phyloP scores from a whole-genome alignment of 192 early-diverging fungal genomes.

The Lobosporangium transversale region DNA sequence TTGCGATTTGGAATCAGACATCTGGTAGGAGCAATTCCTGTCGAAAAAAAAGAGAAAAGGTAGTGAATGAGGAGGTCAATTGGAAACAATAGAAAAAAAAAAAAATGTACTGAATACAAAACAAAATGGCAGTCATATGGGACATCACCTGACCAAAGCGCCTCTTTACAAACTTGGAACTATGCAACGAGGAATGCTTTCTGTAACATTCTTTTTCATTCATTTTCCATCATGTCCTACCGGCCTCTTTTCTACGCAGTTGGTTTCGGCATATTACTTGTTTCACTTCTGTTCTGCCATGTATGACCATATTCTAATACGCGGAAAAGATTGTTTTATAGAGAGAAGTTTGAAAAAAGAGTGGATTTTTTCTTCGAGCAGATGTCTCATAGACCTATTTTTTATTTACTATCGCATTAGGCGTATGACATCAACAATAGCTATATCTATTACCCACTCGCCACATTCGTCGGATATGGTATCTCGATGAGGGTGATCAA shows the following conservation, averaged over 20 bases:
- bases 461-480: conserved; percentile 25
- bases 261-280: conserved; percentile 23
- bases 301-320: too few relatives aligned
- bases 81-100: not conserved
- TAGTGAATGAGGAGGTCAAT: not conserved
- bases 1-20: conserved; percentile 44
- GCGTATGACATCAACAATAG: conserved; percentile 33
- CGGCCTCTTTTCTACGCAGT: conserved; percentile 19
- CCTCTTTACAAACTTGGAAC: too few relatives aligned
- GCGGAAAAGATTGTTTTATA: too few relatives aligned
- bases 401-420: too few relatives aligned
- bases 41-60: conserved; percentile 15
- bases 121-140: not conserved
- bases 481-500: conserved; percentile 25
- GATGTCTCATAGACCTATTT: too few relatives aligned
- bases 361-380: too few relatives aligned
- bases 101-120: not conserved
- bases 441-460: conserved; percentile 40
- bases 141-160: not conserved
- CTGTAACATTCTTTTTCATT: not conserved
- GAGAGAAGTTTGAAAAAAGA: too few relatives aligned
- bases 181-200: too few relatives aligned
- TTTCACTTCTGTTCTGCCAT: conserved; percentile 43
- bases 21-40: conserved; percentile 1
- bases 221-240: conserved; percentile 27